phyloP scores from a whole-genome alignment of 768 basidiomycete genomes.

The Fibroporia radiculosa region DNA sequence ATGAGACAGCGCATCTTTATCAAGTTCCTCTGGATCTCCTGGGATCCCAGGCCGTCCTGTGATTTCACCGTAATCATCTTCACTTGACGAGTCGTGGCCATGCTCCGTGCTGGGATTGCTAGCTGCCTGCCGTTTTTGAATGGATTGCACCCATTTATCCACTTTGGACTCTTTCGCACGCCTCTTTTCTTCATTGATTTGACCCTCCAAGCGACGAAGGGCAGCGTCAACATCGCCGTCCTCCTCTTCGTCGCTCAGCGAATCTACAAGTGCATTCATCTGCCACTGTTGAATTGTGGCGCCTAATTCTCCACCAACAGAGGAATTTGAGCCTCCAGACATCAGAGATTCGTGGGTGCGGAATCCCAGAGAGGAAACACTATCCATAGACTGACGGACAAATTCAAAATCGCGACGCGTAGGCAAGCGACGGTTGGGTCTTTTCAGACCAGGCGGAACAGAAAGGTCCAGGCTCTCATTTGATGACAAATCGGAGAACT shows the following conservation, averaged over 20 bases:
- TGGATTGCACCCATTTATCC: conserved; percentile 72
- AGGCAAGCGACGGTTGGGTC: conserved; percentile 52
- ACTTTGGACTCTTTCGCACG: conserved; percentile 70
- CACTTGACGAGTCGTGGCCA: conserved; percentile 39
- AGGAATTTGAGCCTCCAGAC: conserved; percentile 36
- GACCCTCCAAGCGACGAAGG: conserved; percentile 72
- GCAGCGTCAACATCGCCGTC: conserved; percentile 80
- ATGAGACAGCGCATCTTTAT: conserved; percentile 9
- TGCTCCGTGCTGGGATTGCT: conserved; percentile 39
- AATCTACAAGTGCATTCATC: conserved; percentile 66
- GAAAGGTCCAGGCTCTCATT: conserved; percentile 30
- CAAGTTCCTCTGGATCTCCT: background rate
- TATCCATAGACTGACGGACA: conserved; percentile 56
- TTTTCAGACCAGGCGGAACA: conserved; percentile 43
- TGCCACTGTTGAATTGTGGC: conserved; percentile 73
- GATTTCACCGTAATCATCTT: conserved; percentile 30
- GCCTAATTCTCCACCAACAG: conserved; percentile 29
- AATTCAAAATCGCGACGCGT: conserved; percentile 78
- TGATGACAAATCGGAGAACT: conserved; percentile 73
- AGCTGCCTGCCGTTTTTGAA: conserved; percentile 56
- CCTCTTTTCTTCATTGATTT: conserved; percentile 68
- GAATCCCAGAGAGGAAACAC: conserved; percentile 76
- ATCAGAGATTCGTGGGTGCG: conserved; percentile 52
- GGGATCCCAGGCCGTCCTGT: background rate
- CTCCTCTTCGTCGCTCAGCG: conserved; percentile 66